Conservation (phyloP, 1,139 yeast genomes). For the Geotrichum candidum region DNA sequence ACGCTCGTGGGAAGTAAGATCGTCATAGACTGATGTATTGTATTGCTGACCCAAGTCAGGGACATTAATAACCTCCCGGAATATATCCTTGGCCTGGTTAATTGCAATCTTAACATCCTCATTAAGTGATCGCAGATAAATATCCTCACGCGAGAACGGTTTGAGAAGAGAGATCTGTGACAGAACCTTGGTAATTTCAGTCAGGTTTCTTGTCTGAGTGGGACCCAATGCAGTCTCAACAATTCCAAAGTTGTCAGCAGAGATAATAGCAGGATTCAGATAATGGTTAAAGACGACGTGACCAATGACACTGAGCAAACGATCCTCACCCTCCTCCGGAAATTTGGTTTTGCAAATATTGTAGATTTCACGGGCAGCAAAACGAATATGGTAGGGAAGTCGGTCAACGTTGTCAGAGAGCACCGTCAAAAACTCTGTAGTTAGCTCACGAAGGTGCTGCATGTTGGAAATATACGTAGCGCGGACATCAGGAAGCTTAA, state of each 20-base stretch:
- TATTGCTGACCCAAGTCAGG: slow-evolving; percentile 56
- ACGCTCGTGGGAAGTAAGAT: slow-evolving; percentile 58
- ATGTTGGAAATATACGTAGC: slow-evolving; percentile 64
- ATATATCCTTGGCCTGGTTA: slow-evolving; percentile 43
- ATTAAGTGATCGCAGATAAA: slow-evolving; percentile 73
- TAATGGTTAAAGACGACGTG: slow-evolving; percentile 60
- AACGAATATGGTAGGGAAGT: slow-evolving; percentile 62
- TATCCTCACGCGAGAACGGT: slow-evolving; percentile 55
- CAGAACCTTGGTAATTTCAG: slow-evolving; percentile 53
- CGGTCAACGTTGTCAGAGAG: slow-evolving; percentile 39
- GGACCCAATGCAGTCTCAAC: slow-evolving; percentile 35
- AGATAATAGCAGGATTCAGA: slow-evolving; percentile 56
- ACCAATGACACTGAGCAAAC: slow-evolving; percentile 63
- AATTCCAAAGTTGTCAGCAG: slow-evolving; percentile 63
- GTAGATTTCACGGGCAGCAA: slow-evolving; percentile 40
- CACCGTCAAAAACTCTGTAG: slow-evolving; percentile 52
- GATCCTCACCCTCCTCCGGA: slow-evolving; percentile 44
- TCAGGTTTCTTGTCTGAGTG: slow-evolving; percentile 47
- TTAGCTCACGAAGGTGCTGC: slow-evolving; percentile 64
- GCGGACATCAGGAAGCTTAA: slow-evolving; percentile 69
- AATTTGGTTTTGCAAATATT: slow-evolving; percentile 40
- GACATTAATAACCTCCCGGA: slow-evolving; percentile 48
- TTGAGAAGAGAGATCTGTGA: slow-evolving; percentile 62
- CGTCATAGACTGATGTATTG: slow-evolving; percentile 62
- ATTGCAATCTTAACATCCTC: slow-evolving; percentile 54